Percentiles rank a stretch among this genome's conserved stretches.
Evolutionary conservation across 1,284 basidiomycete species (phyloP).

Genomic region (Cryptococcus wingfieldii): DNA sequence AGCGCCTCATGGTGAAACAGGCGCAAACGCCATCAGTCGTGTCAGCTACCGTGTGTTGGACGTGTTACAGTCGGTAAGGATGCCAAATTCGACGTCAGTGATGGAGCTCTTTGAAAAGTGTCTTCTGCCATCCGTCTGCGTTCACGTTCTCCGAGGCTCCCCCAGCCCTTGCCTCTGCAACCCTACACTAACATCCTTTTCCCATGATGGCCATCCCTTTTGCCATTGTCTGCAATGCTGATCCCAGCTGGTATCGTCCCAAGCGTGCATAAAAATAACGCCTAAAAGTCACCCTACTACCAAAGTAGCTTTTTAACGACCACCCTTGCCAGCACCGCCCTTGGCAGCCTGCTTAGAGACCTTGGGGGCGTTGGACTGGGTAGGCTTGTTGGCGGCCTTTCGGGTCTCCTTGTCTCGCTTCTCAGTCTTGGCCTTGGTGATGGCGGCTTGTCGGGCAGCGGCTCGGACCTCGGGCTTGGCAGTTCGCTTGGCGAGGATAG

Average conservation of each 20-base stretch:
- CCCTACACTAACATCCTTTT: too few relatives aligned
- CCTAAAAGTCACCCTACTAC: neutral
- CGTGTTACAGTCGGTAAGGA: too few relatives aligned
- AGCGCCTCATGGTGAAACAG: too few relatives aligned
- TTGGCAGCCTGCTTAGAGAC: conserved; percentile 96
- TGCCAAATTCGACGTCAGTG: too few relatives aligned
- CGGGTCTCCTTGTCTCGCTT: conserved; percentile 95
- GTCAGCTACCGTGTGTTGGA: too few relatives aligned
- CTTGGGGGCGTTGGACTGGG: conserved; percentile 62
- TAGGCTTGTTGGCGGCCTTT: conserved; percentile 73
- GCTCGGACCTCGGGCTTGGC: conserved; percentile 82
- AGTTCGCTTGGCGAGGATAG: conserved; percentile 87
- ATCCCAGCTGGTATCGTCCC: neutral
- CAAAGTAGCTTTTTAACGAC: conserved; percentile 35
- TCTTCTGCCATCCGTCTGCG: too few relatives aligned
- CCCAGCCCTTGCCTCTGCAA: too few relatives aligned
- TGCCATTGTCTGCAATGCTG: neutral
- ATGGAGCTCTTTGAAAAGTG: too few relatives aligned
- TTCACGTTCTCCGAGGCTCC: too few relatives aligned
- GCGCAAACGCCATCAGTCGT: too few relatives aligned
- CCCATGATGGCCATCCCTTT: neutral
- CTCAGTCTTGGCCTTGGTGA: conserved; percentile 86
- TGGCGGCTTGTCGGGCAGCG: conserved; percentile 76
- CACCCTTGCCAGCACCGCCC: conserved; percentile 57
- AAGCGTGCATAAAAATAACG: neutral